phyloP scores from a whole-genome alignment of 345 rosid genomes.

The Eucalyptus regnans region DNA sequence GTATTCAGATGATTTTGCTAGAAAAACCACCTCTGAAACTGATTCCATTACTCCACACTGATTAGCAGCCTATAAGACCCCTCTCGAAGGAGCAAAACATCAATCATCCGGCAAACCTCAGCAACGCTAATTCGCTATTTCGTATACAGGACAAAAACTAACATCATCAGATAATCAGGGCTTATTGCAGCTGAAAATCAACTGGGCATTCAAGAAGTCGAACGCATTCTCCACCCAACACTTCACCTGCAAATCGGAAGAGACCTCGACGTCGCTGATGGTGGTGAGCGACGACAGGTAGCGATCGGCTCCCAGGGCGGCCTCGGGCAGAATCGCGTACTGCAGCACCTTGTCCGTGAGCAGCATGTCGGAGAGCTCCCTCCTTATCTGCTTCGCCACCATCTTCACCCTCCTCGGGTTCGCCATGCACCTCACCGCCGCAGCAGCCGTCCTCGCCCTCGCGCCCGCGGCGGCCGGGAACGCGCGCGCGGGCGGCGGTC shows the following conservation, averaged over 20 bases:
- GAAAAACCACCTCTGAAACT: not conserved
- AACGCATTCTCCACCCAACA: not conserved
- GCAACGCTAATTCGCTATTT: not conserved
- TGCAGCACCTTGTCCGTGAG: conserved; percentile 75
- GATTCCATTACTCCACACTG: not conserved
- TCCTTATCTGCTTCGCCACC: conserved; percentile 83
- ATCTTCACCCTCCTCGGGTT: conserved; percentile 81
- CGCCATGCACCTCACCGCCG: conserved; percentile 67
- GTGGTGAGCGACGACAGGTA: conserved; percentile 85
- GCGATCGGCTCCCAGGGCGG: conserved; percentile 78
- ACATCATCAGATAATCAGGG: not conserved
- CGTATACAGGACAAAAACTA: not conserved
- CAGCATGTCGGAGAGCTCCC: conserved; percentile 91
- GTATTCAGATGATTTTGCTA: not conserved
- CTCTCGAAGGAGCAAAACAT: not conserved
- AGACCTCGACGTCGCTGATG: conserved; percentile 77
- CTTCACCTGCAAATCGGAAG: conserved; percentile 68
- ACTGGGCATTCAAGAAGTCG: not conserved
- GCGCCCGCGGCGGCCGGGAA: not conserved
- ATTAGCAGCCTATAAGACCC: not conserved
- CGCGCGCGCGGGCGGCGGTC: not conserved
- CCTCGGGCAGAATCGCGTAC: conserved; percentile 75
- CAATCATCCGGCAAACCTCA: not conserved
- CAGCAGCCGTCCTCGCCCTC: not conserved
- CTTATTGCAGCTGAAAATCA: not conserved